Evolutionary conservation across 2,329 filamentous ascomycete species (phyloP).

Genomic region (Aspergillus fructus): DNA sequence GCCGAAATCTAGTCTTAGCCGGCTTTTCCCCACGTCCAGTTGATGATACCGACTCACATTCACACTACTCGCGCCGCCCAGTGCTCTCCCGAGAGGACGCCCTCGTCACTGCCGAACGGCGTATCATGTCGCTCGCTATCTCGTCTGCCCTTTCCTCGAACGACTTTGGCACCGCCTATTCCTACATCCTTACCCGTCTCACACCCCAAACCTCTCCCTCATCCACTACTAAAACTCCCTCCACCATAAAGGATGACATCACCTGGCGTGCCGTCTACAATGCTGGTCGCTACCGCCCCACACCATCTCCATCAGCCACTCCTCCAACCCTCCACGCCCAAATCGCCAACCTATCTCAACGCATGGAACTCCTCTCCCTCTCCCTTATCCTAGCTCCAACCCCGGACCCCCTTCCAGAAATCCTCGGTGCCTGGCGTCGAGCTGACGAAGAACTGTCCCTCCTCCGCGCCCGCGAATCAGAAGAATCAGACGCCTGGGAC

Average conservation of each 20-base stretch:
- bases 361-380: conserved; percentile 64
- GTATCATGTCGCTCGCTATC: conserved; percentile 48
- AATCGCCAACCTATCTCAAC: conserved; percentile 59
- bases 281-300: conserved; percentile 56
- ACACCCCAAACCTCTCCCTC: conserved; percentile 36
- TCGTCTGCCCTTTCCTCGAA: conserved; percentile 44
- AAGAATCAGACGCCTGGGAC: conserved; percentile 60
- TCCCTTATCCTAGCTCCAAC: conserved; percentile 61
- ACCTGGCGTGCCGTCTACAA: conserved; percentile 65
- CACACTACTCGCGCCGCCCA: conserved; percentile 11
- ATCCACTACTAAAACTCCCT: conserved; percentile 28
- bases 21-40: conserved; percentile 33
- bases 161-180: conserved; percentile 63
- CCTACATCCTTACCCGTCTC: conserved; percentile 63
- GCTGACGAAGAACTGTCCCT: conserved; percentile 61
- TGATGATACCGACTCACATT: conserved; percentile 18
- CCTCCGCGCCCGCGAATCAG: conserved; percentile 54
- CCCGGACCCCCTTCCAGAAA: conserved; percentile 57
- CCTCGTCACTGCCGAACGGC: conserved; percentile 42
- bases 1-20: conserved; percentile 55
- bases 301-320: conserved; percentile 25
- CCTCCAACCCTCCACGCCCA: conserved; percentile 38
- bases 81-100: conserved; percentile 25
- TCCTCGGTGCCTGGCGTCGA: conserved; percentile 62
- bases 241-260: conserved; percentile 51